Evolutionary conservation across 345 rosid genomes (phyloP).

Genomic region (Lepidium sativum): DNA sequence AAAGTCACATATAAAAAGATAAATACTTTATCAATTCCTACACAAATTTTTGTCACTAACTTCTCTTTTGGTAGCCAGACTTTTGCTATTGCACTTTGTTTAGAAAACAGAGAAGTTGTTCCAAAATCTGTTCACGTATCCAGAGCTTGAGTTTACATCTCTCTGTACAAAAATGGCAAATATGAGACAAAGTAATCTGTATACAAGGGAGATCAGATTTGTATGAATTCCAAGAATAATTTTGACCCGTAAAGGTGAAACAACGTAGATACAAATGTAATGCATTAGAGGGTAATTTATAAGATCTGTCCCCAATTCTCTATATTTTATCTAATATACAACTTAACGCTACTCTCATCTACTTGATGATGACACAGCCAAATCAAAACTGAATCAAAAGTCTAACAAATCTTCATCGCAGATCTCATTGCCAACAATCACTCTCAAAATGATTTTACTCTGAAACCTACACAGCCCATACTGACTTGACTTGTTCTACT

Average conservation of each 20-base stretch:
- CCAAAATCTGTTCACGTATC: not conserved
- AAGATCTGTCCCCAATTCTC: constrained; percentile 15
- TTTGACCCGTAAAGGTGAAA: constrained; percentile 5
- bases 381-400: constrained; percentile 24
- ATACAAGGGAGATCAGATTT: not conserved
- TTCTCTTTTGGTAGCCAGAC: not conserved
- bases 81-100: not conserved
- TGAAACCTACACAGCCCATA: constrained; percentile 3
- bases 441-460: constrained; percentile 9
- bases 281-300: constrained; percentile 15
- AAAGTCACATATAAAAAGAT: too few relatives aligned
- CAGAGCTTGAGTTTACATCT: not conserved
- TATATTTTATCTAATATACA: constrained; percentile 26
- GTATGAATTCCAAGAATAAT: constrained; percentile 17
- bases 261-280: constrained; percentile 11
- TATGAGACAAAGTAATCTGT: not conserved
- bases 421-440: constrained; percentile 16
- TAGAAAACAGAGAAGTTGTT: not conserved
- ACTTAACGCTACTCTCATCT: constrained; percentile 17
- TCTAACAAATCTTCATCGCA: not conserved
- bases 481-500: not conserved
- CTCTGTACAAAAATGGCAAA: not conserved
- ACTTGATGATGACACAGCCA: constrained; percentile 4
- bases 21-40: too few relatives aligned
- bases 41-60: too few relatives aligned